Conservation (phyloP, 768 basidiomycete genomes). For the Mrakia hoshinonis region DNA sequence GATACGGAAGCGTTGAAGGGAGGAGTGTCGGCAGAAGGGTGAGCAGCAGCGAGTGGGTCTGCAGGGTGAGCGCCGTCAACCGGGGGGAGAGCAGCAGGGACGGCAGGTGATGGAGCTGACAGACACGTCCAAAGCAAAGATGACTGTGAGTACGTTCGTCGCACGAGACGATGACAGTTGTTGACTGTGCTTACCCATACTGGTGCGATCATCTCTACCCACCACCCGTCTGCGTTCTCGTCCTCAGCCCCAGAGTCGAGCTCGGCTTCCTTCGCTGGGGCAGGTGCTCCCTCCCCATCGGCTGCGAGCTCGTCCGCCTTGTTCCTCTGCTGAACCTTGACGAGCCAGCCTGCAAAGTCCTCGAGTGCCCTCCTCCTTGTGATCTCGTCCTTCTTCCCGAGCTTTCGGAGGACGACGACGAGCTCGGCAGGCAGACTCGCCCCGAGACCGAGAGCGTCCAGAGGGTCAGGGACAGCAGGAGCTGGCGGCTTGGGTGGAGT, state of each 20-base stretch:
- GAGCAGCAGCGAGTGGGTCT: constrained; percentile 57
- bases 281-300: neutral
- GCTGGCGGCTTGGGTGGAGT: constrained; percentile 58
- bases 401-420: constrained; percentile 64
- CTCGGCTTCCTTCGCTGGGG: neutral
- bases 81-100: constrained; percentile 64
- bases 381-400: constrained; percentile 81
- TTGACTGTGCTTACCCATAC: constrained; percentile 68
- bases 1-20: constrained; percentile 50
- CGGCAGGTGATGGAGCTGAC: constrained; percentile 76
- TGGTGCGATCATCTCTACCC: constrained; percentile 46
- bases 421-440: constrained; percentile 68
- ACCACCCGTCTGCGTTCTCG: constrained; percentile 46
- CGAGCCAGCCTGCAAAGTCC: constrained; percentile 63
- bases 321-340: constrained; percentile 46
- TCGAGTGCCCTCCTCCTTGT: constrained; percentile 79
- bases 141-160: neutral
- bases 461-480: constrained; percentile 58
- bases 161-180: neutral
- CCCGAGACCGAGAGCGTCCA: constrained; percentile 73
- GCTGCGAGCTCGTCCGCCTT: constrained; percentile 44
- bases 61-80: constrained; percentile 46
- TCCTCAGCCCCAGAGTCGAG: constrained; percentile 47
- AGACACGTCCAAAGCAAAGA: neutral
- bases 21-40: constrained; percentile 60